A percentile compares a stretch with the other conserved stretches of the same genome.
Conservation (phyloP, 371 early-diverging fungal species). For the Conidiobolus incongruus region DNA sequence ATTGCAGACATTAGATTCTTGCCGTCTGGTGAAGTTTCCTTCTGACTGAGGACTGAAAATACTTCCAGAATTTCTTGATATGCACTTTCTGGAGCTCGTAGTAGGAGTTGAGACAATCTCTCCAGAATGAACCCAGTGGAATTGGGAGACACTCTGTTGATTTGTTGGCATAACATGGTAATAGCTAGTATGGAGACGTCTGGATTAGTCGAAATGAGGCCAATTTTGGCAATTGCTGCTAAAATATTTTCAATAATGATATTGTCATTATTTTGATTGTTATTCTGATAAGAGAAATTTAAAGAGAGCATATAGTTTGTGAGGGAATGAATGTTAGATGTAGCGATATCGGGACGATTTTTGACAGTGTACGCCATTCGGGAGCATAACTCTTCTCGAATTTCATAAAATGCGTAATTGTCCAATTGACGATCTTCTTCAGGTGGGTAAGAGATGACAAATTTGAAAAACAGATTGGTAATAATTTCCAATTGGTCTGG, state of each 20-base stretch:
- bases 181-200: constrained; percentile 24
- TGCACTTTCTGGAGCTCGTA: constrained; percentile 20
- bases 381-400: too few relatives aligned
- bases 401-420: too few relatives aligned
- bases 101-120: constrained; percentile 28
- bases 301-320: constrained; percentile 2
- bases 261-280: background rate
- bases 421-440: too few relatives aligned
- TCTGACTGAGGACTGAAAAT: constrained; percentile 19
- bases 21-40: constrained; percentile 19
- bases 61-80: constrained; percentile 27
- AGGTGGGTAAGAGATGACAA: too few relatives aligned
- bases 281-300: background rate
- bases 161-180: constrained; percentile 30
- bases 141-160: constrained; percentile 19
- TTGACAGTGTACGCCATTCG: background rate
- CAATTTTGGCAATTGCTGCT: constrained; percentile 6
- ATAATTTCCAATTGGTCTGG: background rate
- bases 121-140: constrained; percentile 23
- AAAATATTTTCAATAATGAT: background rate
- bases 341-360: background rate
- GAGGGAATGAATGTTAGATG: constrained; percentile 2
- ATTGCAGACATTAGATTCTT: constrained; percentile 19
- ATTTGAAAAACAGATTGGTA: background rate
- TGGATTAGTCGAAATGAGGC: background rate